Percentiles rank a stretch among this genome's conserved stretches.
Conservation (phyloP, 306 rosid genomes). For the Biancaea sappan region DNA sequence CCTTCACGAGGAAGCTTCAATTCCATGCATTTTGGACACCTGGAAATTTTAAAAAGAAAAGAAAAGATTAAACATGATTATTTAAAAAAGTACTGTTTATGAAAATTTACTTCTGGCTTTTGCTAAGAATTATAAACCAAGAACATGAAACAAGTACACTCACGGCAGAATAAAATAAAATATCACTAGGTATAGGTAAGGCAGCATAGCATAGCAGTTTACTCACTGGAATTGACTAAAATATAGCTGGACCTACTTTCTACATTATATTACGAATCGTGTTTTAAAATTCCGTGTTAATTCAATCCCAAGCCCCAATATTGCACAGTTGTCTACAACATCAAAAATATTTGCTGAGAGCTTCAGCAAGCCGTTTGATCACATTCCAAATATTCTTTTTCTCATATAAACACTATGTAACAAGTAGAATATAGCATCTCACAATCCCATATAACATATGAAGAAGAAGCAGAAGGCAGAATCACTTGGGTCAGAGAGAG, state of each 20-base stretch:
- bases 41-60: slow-evolving; percentile 18
- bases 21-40: slow-evolving; percentile 94
- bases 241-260: neutral
- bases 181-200: too few species aligned
- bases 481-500: neutral
- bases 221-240: neutral
- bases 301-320: neutral
- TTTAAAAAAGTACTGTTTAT: neutral
- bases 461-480: neutral
- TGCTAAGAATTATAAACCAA: neutral
- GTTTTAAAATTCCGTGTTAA: neutral
- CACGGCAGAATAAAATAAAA: too few species aligned
- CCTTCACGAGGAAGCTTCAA: slow-evolving; percentile 89
- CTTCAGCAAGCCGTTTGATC: slow-evolving; percentile 1
- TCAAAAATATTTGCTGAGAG: neutral
- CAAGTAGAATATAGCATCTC: neutral
- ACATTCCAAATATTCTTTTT: neutral
- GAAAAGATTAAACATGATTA: neutral
- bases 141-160: neutral
- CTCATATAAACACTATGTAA: neutral
- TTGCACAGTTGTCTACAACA: neutral
- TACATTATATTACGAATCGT: neutral
- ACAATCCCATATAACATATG: neutral
- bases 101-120: neutral
- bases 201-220: neutral